Evolutionary conservation across 768 basidiomycete genomes (phyloP).

Genomic region (Lactarius vividus): DNA sequence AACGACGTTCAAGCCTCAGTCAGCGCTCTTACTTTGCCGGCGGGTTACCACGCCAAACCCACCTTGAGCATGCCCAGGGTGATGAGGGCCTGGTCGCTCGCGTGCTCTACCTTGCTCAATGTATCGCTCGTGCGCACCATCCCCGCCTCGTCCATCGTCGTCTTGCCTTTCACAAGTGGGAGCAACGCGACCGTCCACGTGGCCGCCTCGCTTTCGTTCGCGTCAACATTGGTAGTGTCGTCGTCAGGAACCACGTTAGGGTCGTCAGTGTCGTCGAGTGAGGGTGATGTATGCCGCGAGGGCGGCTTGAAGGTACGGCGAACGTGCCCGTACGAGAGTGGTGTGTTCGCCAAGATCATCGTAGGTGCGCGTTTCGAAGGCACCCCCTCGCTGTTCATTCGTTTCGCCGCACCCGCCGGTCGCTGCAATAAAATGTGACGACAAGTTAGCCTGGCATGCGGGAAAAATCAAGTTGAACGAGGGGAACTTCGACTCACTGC

Average conservation of each 20-base stretch:
- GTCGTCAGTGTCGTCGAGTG: neutral
- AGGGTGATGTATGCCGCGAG: neutral
- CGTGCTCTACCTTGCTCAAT: conserved; percentile 8
- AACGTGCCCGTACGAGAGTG: neutral
- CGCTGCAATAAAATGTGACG: neutral
- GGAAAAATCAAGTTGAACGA: too few species aligned
- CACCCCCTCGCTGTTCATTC: neutral
- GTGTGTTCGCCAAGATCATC: neutral
- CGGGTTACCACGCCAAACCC: neutral
- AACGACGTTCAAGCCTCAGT: neutral
- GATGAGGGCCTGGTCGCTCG: neutral
- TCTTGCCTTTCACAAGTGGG: conserved; percentile 22
- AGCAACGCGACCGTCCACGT: conserved; percentile 18
- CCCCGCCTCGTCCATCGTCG: neutral
- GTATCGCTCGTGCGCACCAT: conserved; percentile 6
- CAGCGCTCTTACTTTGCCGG: neutral
- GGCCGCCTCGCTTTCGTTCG: conserved; percentile 7
- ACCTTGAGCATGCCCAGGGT: conserved; percentile 15
- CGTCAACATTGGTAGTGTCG: neutral
- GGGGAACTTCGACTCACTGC: conserved; percentile 8
- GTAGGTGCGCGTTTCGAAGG: too few species aligned
- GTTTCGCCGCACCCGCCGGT: conserved; percentile 4
- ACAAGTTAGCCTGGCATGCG: neutral
- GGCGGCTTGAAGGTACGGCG: conserved; percentile 13
- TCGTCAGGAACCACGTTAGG: neutral